Evolutionary conservation across 2,329 filamentous ascomycete species (phyloP).

Genomic region (Trichophyton mentagrophytes): DNA sequence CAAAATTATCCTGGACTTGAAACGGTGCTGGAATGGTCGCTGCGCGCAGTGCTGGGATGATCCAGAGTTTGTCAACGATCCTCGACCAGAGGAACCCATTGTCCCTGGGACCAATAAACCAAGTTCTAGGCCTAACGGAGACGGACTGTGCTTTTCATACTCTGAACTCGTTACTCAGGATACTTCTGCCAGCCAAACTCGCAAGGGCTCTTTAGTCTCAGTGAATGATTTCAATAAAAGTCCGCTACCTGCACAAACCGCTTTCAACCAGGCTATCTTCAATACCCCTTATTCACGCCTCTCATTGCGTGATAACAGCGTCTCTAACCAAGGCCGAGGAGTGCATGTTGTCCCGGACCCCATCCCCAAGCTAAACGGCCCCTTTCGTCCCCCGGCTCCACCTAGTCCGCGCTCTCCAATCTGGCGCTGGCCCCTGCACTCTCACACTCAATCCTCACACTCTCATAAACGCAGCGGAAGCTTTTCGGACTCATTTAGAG

Average conservation of each 20-base stretch:
- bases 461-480: constrained; percentile 72
- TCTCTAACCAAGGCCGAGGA: constrained; percentile 21
- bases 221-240: constrained; percentile 22
- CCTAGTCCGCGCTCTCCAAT: constrained; percentile 21
- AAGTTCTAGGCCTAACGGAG: constrained; percentile 34
- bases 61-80: constrained; percentile 49
- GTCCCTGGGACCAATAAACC: constrained; percentile 56
- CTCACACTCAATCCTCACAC: constrained; percentile 15
- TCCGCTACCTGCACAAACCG: not conserved
- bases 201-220: not conserved
- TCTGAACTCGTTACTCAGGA: not conserved
- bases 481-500: constrained; percentile 69
- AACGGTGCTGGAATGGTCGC: constrained; percentile 91
- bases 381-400: constrained; percentile 19
- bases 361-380: constrained; percentile 18
- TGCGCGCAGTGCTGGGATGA: constrained; percentile 84
- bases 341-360: constrained; percentile 33
- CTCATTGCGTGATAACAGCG: not conserved
- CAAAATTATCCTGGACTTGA: constrained; percentile 85
- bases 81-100: constrained; percentile 54
- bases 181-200: not conserved
- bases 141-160: not conserved
- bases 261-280: not conserved
- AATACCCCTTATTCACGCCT: constrained; percentile 17
- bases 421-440: constrained; percentile 34